Evolutionary conservation across 495 filamentous ascomycete species (phyloP), one percentile per base, ranked within the genome.

Genomic region (Daldinia vernicosa): DNA sequence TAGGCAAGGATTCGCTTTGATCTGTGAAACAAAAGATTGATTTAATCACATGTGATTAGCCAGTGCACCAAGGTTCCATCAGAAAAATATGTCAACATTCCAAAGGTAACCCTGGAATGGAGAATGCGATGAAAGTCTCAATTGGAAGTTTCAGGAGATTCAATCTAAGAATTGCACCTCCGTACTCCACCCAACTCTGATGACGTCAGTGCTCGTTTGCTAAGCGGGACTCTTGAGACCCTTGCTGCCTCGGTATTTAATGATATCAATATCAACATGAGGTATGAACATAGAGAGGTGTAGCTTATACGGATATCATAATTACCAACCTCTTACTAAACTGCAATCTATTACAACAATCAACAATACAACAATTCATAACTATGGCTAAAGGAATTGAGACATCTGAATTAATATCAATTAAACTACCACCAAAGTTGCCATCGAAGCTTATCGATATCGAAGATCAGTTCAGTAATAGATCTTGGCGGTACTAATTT

Each of bases 401-500:
- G 11, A 52, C 11, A 28, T 27, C 50, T 8, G 43, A 47, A 9
- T 47, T 19, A 22, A 28, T n/a, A 9, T 47, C 43, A 22, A 28
- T n/a, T 11, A 50, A 60, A 39, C 33, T 94, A 79, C 90, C 92
- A 60, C 88, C 91, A 76, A 86, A 92, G 75, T 84, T 94, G 32
- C 78, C 89, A 71, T 80, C 87, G 51, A 87, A 92, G 74, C 92
- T 95, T 80, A 86, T 90, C 75, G 78, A 88, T 28, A 86, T 95
- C 45, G 92, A 95, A 80, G 84, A 90, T 14, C 69, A 87, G 43
- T 95, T 95, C 80, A 89, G 86, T 15, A 35, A 51, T 61, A 51
- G 92, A 95, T 76, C 93, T 95, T 91, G 92, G 92, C 65, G 92
- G 92, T 66, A 95, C 92, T 77, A 95, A 95, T 79, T 84, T 95